These are phyloP conservation scores for Racocetra persica DNA, from an alignment of 371 early-diverging fungal genomes.

Conservation along the genomic window DNA sequence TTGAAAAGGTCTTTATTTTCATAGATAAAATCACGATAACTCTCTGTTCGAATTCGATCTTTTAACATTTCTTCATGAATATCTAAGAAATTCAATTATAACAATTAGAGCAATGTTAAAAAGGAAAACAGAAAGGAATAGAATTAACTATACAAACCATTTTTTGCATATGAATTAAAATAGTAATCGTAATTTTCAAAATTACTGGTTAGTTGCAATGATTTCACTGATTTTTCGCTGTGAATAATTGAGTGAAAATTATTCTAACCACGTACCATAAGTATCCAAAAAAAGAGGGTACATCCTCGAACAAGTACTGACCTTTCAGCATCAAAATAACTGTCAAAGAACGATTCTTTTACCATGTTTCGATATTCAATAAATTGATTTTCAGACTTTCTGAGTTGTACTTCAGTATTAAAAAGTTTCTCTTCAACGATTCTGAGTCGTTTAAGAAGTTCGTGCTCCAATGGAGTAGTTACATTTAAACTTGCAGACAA, in stretches of 20 bases:
- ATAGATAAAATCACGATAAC: conserved; percentile 82
- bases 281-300: no score
- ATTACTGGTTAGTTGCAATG: neutral
- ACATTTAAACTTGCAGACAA: conserved; percentile 48
- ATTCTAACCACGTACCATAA: no score
- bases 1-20: conserved; percentile 87
- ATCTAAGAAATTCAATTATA: conserved; percentile 46
- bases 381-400: conserved; percentile 65
- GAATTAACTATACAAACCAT: conserved; percentile 52
- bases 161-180: conserved; percentile 85
- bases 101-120: conserved; percentile 5
- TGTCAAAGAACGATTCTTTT: conserved; percentile 74
- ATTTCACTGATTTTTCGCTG: conserved; percentile 6
- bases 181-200: conserved; percentile 67
- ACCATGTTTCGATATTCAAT: conserved; percentile 74
- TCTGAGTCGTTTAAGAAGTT: conserved; percentile 60
- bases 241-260: neutral
- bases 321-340: conserved; percentile 48
- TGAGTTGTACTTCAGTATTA: conserved; percentile 58
- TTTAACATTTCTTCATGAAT: conserved; percentile 72
- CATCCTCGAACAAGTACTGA: neutral
- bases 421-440: conserved; percentile 56
- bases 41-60: conserved; percentile 80
- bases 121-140: neutral
- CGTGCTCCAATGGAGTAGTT: conserved; percentile 64